A percentile compares a stretch with the other conserved stretches of the same genome.
Conservation (phyloP, 768 basidiomycete genomes). For the Cystofilobasidium bisporidii region DNA sequence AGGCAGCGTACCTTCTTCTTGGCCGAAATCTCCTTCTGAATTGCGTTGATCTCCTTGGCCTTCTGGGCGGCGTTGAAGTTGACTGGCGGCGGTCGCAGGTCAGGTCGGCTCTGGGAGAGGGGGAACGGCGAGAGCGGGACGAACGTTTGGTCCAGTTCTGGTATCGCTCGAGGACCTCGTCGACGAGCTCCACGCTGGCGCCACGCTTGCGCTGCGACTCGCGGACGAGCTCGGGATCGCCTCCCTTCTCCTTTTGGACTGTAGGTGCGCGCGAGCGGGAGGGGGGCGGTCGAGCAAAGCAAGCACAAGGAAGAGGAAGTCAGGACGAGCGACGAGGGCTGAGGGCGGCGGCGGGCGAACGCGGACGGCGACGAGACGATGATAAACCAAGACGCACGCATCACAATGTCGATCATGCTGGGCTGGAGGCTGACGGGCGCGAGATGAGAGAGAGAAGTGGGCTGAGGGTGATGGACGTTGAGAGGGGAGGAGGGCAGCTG, state of each 20-base stretch:
- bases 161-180: conserved; percentile 88
- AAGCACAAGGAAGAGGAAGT: no score
- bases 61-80: conserved; percentile 72
- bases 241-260: conserved; percentile 47
- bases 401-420: background rate
- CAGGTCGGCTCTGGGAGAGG: background rate
- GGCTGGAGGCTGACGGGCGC: background rate
- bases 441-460: background rate
- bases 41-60: conserved; percentile 71
- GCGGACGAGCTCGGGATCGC: conserved; percentile 77
- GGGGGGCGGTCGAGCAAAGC: no score
- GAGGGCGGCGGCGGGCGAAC: no score
- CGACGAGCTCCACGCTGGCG: conserved; percentile 79
- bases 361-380: no score
- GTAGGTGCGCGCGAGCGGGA: no score
- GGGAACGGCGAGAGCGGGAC: conserved; percentile 38
- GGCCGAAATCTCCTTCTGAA: conserved; percentile 86
- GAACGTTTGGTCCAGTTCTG: conserved; percentile 86
- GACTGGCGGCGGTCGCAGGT: conserved; percentile 47
- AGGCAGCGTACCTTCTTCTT: conserved; percentile 69
- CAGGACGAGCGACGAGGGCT: no score
- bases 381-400: background rate
- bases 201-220: conserved; percentile 89
- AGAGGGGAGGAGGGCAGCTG: background rate
- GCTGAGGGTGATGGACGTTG: background rate